Base-by-base conservation (phyloP, 1,284 basidiomycete genomes). In the Gomphus sp. region DNA sequence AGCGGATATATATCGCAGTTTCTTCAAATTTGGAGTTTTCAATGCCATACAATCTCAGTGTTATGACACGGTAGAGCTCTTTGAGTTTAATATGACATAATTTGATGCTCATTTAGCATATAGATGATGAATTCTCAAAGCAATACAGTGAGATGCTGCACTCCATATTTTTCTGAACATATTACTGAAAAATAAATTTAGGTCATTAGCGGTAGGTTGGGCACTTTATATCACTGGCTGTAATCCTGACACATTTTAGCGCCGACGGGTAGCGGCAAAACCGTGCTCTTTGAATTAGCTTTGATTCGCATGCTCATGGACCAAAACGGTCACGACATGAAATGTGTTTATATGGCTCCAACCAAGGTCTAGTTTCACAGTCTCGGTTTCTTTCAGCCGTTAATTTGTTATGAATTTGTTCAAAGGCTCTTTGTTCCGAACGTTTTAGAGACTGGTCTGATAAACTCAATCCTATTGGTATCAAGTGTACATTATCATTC, bases 281-380 rank as follows among this genome's bases (percentile, higher is more conserved):
- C 95, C 0, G 92, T 90, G 0, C 72, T 98, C 7, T 99, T 99
- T 65, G 96, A 99, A 69, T 74, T 99, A 11, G 84, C 91, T 0
- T 88, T 98, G 54, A 82, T 98, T 54, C 82, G 82, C 36, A 81
- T 93, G 79, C 73, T 95, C 41, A 76, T 74, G 54, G 72, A 76
- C 54, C 69, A 72, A 25, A 67, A 68, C 9, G 68, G 71, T n/a
- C 67, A 69, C 25, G 64, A 69, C 9, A 66, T 73, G 7, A 89
- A 89, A 71, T 92, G 90, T 59, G 85, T 99, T 25, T 99, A 99
- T 67, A 85, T 99, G 68, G 93, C 95, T 0, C 95, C 94, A 0
- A 97, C 93, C 1, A 96, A 97, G 79, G 92, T 88, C 62, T 16
- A 28, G 11, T 11, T n/a, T 16, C n/a, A 22, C 10, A 16, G 37